Evolutionary conservation across 805 yeast species (phyloP), one percentile per base, ranked within the genome.

Genomic region (Suhomyces kilbournensis): DNA sequence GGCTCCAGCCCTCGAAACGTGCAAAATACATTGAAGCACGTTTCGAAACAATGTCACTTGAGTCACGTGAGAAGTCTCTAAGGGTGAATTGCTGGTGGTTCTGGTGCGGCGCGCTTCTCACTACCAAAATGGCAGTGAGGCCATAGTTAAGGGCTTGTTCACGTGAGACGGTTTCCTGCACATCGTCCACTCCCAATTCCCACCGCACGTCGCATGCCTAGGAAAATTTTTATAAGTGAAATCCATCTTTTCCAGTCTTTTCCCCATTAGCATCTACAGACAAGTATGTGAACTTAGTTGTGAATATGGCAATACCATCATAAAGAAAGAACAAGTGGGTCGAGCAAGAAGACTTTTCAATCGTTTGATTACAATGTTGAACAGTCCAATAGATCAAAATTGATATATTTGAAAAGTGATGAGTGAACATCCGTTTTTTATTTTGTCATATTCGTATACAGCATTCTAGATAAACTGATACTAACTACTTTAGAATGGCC

Each of bases 401-500:
- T n/a, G n/a, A n/a, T n/a, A n/a, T n/a, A 12, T 10, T 7, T 30
- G n/a, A 30, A 8, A 30, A 30, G 34, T 30, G 15, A 10, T 30
- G n/a, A n/a, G n/a, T n/a, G n/a, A n/a, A n/a, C n/a, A n/a, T n/a
- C n/a, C n/a, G n/a, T n/a, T n/a, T n/a, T n/a, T 22, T 22, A 3
- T 15, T 15, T 6, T 14, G 35, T 38, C 42, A 38, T 35, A 35
- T 38, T 19, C 15, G 17, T 17, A 38, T 22, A 7, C 20, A 35
- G 40, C 17, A n/a, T n/a, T n/a, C 22, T 22, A 22, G 3, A 22
- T 19, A 5, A 15, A 38, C 23, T 10, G 19, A 38, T 48, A 68
- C 67, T 69, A 59, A 52, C 59, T 9, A 25, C 38, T 61, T 40
- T 67, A 81, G 85, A 79, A 90, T 93, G 97, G 97, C 97, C 81